phyloP scores from a whole-genome alignment of 1,284 basidiomycete genomes.

The Ustilago bromivora region DNA sequence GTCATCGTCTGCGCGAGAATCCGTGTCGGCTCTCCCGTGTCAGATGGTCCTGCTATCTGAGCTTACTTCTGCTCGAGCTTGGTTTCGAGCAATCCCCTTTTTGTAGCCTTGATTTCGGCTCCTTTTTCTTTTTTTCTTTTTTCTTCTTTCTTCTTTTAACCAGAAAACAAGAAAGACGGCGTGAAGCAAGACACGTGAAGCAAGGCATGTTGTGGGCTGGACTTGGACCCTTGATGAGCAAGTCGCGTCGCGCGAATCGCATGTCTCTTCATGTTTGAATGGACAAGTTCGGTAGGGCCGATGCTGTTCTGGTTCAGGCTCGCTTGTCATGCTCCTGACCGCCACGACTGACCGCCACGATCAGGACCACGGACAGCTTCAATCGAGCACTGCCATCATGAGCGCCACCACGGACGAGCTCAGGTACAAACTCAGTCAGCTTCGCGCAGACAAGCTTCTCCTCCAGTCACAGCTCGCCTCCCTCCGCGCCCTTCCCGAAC shows the following conservation, averaged over 20 bases:
- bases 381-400: background rate
- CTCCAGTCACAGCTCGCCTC: slow-evolving; percentile 41
- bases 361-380: background rate
- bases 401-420: slow-evolving; percentile 33
- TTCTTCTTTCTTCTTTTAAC: no score
- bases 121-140: background rate
- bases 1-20: background rate
- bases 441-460: slow-evolving; percentile 41
- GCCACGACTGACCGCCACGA: background rate
- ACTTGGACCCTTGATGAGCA: background rate
- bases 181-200: no score
- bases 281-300: background rate
- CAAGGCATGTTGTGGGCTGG: no score
- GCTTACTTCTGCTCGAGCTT: no score
- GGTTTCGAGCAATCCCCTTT: background rate
- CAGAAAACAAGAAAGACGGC: no score
- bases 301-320: background rate
- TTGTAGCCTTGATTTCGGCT: background rate
- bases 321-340: no score
- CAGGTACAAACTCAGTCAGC: slow-evolving; percentile 23
- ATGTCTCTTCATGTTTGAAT: background rate
- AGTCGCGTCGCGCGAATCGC: slow-evolving; percentile 25
- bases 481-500: slow-evolving; percentile 27
- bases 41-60: no score
- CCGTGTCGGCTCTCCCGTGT: no score